These are phyloP conservation scores for Hymenoscyphus fraxineus DNA, from an alignment of 2,329 filamentous ascomycete genomes.

Conservation along the genomic window DNA sequence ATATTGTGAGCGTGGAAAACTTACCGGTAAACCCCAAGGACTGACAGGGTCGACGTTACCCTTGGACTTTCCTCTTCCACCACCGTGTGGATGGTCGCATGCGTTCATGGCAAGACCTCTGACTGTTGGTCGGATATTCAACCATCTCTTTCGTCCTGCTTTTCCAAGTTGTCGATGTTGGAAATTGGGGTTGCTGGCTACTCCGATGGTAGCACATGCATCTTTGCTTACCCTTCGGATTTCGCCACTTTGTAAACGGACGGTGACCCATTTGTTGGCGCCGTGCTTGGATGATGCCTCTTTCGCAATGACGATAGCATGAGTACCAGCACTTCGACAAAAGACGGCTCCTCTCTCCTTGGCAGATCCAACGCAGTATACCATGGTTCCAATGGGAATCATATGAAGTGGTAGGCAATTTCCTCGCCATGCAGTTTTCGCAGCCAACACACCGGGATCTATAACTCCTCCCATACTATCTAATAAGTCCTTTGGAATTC, in stretches of 20 bases:
- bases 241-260: conserved; percentile 89
- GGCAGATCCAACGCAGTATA: conserved; percentile 83
- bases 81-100: conserved; percentile 95
- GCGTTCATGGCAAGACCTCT: conserved; percentile 99
- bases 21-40: conserved; percentile 92
- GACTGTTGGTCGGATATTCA: conserved; percentile 92
- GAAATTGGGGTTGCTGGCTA: conserved; percentile 89
- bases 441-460: conserved; percentile 92
- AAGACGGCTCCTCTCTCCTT: conserved; percentile 76
- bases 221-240: conserved; percentile 85
- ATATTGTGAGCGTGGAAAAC: conserved; percentile 37
- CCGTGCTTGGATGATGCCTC: conserved; percentile 58
- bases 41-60: conserved; percentile 92
- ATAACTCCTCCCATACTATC: conserved; percentile 88
- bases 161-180: conserved; percentile 91
- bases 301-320: conserved; percentile 83
- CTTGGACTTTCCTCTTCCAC: conserved; percentile 99
- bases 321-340: conserved; percentile 91
- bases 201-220: conserved; percentile 89
- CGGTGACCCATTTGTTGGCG: conserved; percentile 72
- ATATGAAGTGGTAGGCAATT: conserved; percentile 95
- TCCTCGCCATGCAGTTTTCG: conserved; percentile 88
- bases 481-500: conserved; percentile 82
- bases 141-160: conserved; percentile 87
- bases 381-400: conserved; percentile 88